A percentile compares a stretch with the other conserved stretches of the same genome.
phyloP scores from a whole-genome alignment of 2,329 filamentous ascomycete species.

The Fusarium clavum region DNA sequence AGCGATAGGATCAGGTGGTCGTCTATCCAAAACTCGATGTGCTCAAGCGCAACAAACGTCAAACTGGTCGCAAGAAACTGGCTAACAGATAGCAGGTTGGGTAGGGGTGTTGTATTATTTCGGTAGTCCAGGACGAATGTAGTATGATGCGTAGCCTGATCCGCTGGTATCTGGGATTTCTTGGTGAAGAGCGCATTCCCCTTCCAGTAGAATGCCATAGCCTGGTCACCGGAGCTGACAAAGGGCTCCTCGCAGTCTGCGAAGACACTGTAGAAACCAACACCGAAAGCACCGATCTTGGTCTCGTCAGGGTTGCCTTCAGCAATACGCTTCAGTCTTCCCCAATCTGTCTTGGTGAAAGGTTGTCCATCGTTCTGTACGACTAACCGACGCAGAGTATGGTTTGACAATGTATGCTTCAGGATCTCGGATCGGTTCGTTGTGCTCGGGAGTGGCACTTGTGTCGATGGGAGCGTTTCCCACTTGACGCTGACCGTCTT shows the following conservation, averaged over 20 bases:
- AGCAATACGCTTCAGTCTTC: conserved; percentile 93
- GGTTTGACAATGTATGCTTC: conserved; percentile 85
- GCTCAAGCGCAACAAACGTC: conserved; percentile 91
- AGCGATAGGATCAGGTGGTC: conserved; percentile 84
- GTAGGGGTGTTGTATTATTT: conserved; percentile 86
- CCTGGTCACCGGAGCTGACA: conserved; percentile 89
- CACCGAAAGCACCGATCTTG: conserved; percentile 98
- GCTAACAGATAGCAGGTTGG: conserved; percentile 84
- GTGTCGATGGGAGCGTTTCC: conserved; percentile 87
- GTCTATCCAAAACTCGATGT: conserved; percentile 91
- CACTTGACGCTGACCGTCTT: conserved; percentile 90
- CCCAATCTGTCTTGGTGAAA: conserved; percentile 93
- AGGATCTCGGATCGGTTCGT: conserved; percentile 77
- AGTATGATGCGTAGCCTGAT: conserved; percentile 76
- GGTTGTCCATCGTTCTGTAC: conserved; percentile 92
- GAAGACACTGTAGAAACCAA: conserved; percentile 98
- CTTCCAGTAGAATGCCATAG: conserved; percentile 99
- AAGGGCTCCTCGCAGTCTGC: conserved; percentile 98
- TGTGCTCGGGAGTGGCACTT: conserved; percentile 75
- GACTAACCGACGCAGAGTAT: conserved; percentile 87
- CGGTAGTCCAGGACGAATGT: conserved; percentile 96
- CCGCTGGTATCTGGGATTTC: conserved; percentile 77
- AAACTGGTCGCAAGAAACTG: conserved; percentile 95
- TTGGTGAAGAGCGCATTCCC: conserved; percentile 97
- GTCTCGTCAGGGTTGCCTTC: conserved; percentile 99